Evolutionary conservation across 2,329 filamentous ascomycete species (phyloP), one percentile per base, ranked within the genome.

Genomic region (Stachybotrys chlorohalonatus): DNA sequence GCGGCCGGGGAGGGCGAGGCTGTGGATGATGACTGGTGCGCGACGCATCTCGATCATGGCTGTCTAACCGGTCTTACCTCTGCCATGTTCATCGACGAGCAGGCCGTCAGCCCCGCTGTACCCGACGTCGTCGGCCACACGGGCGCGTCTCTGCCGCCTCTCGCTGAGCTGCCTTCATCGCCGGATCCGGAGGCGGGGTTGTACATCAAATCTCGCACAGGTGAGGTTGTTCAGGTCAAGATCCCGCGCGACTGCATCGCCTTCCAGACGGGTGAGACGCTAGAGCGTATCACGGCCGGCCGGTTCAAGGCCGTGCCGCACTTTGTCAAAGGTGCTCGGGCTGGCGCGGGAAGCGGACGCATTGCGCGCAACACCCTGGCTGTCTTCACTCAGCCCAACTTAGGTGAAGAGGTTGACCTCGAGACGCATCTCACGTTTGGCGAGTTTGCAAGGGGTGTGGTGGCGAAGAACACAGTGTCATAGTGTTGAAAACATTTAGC

Each of bases 331-430:
- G 93, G 92, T 0, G 85, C 87, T 5, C 78, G 81, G 59, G 75
- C 81, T 1, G 79, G 77, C 49, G 73, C 70, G 45, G 70, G 77
- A 55, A 74, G 72, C 13, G 75, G 74, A 2, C 73, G 75, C 31
- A 79, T 92, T 56, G 88, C 87, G 31, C 76, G 87, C 56, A 97
- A 97, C 73, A 99, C 94, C 9, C 73, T 99, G 61, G 94, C 94
- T 1, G 91, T 97, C 9, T 99, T 97, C 66, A 99, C 93, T 56
- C 94, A 99, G 79, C 94, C 94, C 30, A 96, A 96, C 73, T 71
- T 97, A 57, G 88, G 82, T 62, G 89, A 92, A 62, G 80, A 84
- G 71, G 86, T 93, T 13, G 89, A 93, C 65, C 78, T 82, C 55
- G 75, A 81, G 66, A 78, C 83, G 62, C 79, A 81, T 45, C 76